Evolutionary conservation across 2,329 filamentous ascomycete genomes (phyloP), one percentile per base, ranked within the genome.

Genomic region (Penicillium psychrosexuale): DNA sequence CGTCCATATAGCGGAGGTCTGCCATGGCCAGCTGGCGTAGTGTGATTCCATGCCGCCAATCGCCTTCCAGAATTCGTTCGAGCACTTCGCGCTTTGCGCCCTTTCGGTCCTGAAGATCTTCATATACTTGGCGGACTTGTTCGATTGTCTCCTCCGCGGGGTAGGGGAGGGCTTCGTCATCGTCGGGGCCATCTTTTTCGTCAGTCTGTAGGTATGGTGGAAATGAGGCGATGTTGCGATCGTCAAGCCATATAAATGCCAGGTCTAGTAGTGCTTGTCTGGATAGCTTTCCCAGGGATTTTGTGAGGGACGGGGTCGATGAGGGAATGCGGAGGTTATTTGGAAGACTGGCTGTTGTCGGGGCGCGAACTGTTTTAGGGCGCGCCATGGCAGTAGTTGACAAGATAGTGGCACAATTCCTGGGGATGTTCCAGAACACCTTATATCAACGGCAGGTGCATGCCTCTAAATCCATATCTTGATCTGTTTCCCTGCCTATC

Each of bases 211-310:
- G 80, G 67, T 80, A 84, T 0, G 88, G 88, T 1, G 77, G 77
- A 40, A 83, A 86, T 17, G 82, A 76, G 5, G 80, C 72, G 38
- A 84, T 77, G 59, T 88, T 86, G 59, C 80, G 77, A 46, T 87
- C 83, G 54, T 87, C 83, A 3, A 95, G 84, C 91, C 91, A 96
- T 75, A 88, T 82, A 22, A 91, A 80, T 0, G 83, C 88, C 8
- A 96, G 80, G 0, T 85, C 83, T 27, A 94, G 75, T 22, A 96
- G 81, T 0, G 88, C 85, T 44, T 85, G 77, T 47, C 90, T 85
- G 1, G 89, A 88, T 17, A 95, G 80, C 51, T 86, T 86, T 57
- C 78, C 81, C 46, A 96, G 79, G 38, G 82, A 79, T 70, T 88
- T 90, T 60, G 82, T 71, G 46, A 91, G 82, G 30, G 84, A 78